Conservation (phyloP, 2,329 filamentous ascomycete genomes). For the Trichoderma aggressivum region DNA sequence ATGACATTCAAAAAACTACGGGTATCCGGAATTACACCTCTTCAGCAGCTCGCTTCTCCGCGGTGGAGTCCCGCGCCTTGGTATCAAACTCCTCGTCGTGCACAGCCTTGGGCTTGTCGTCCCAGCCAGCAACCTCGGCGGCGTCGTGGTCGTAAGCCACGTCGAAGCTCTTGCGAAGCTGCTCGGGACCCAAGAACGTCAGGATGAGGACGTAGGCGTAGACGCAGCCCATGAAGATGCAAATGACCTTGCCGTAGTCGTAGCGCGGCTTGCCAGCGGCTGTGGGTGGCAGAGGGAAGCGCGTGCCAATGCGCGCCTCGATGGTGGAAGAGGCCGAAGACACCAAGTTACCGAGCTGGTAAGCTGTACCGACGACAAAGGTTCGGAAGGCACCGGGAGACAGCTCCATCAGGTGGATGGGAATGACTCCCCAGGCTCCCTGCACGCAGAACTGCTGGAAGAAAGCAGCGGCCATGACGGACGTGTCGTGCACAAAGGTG, state of each 20-base stretch:
- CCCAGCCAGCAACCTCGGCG: conserved; percentile 43
- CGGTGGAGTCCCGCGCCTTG: not conserved
- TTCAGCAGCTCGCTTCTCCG: conserved; percentile 9
- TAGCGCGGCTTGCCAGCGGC: conserved; percentile 51
- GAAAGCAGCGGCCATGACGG: conserved; percentile 75
- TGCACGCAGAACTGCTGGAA: conserved; percentile 80
- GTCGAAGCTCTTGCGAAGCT: conserved; percentile 50
- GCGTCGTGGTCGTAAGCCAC: conserved; percentile 45
- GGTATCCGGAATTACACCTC: conserved; percentile 15
- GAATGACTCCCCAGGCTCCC: conserved; percentile 73
- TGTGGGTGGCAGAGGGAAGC: conserved; percentile 64
- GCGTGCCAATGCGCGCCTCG: conserved; percentile 70
- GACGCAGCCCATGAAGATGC: conserved; percentile 87
- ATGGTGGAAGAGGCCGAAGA: conserved; percentile 70
- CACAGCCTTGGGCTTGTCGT: conserved; percentile 23
- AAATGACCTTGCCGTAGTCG: conserved; percentile 80
- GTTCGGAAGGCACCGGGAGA: conserved; percentile 70
- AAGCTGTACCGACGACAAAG: conserved; percentile 69
- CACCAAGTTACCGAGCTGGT: conserved; percentile 75
- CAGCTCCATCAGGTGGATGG: conserved; percentile 75
- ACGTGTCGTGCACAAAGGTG: conserved; percentile 60
- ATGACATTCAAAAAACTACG: not conserved
- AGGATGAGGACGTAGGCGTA: conserved; percentile 61
- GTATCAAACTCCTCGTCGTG: conserved; percentile 11
- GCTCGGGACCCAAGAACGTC: conserved; percentile 60